A percentile compares a stretch with the other conserved stretches of the same genome.
Evolutionary conservation across 2,329 filamentous ascomycete species (phyloP).

Genomic region (Ophiostoma quercus): DNA sequence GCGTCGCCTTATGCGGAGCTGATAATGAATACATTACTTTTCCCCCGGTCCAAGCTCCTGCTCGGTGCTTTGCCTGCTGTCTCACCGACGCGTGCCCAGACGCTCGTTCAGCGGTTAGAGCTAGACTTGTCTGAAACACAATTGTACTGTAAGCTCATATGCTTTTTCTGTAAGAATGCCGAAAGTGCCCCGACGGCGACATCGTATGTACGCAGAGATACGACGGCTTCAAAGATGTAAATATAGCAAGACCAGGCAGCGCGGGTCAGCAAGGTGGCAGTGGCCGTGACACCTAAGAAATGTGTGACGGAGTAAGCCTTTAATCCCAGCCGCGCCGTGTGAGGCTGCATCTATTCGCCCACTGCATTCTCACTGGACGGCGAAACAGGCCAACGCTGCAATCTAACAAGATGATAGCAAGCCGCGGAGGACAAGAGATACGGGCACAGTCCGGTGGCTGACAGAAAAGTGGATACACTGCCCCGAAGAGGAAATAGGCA

Average conservation of each 20-base stretch:
- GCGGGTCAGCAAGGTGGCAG: not conserved
- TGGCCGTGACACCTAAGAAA: not conserved
- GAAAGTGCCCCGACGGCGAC: not conserved
- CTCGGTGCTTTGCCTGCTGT: not conserved
- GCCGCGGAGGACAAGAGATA: not conserved
- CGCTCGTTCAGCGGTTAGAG: not conserved
- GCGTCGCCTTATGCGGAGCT: not conserved
- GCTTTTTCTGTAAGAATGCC: too few relatives aligned
- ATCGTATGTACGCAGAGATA: conserved; percentile 10
- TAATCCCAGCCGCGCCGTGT: conserved; percentile 19
- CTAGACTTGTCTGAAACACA: not conserved
- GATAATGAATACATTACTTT: not conserved
- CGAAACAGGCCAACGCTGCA: not conserved
- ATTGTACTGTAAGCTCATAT: too few relatives aligned
- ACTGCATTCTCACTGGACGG: conserved; percentile 4
- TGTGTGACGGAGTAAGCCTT: conserved; percentile 3
- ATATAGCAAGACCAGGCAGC: not conserved
- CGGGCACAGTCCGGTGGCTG: conserved; percentile 20
- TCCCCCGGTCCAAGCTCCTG: not conserved
- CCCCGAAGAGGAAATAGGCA: not conserved
- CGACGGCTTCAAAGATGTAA: not conserved
- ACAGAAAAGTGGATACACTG: conserved; percentile 14
- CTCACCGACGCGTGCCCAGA: conserved; percentile 8
- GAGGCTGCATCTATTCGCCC: conserved; percentile 15
- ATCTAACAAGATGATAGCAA: not conserved